Percentiles rank a stretch among this genome's conserved stretches.
phyloP scores from a whole-genome alignment of 495 filamentous ascomycete species.

The Penicillium egyptiacum region DNA sequence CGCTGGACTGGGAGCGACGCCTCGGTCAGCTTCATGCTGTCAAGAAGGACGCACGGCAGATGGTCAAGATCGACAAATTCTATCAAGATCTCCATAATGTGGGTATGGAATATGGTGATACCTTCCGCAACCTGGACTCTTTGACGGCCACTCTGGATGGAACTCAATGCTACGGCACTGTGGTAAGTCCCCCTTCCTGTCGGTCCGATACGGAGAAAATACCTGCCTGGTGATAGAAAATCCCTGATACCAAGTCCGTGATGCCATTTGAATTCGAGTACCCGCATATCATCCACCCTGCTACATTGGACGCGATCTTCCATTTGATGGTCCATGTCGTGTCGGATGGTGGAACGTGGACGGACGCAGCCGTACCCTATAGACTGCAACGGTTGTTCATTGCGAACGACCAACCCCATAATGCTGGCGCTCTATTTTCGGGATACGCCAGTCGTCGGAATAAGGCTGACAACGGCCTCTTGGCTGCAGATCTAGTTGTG shows the following conservation, averaged over 20 bases:
- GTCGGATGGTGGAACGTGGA: slow-evolving; percentile 28
- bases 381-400: background rate
- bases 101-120: background rate
- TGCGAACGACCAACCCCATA: background rate
- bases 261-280: slow-evolving; percentile 45
- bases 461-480: background rate
- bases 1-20: too few species aligned
- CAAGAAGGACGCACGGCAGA: too few species aligned
- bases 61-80: too few species aligned
- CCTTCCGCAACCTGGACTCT: background rate
- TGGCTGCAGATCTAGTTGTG: background rate
- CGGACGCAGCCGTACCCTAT: slow-evolving; percentile 24
- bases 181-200: too few species aligned
- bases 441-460: background rate
- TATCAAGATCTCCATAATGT: too few species aligned
- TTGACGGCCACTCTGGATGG: background rate
- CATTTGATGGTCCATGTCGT: slow-evolving; percentile 18
- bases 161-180: too few species aligned
- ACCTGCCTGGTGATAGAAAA: background rate
- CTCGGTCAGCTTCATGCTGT: too few species aligned
- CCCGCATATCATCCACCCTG: slow-evolving; percentile 39
- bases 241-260: slow-evolving; percentile 36
- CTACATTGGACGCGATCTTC: slow-evolving; percentile 39
- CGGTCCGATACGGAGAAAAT: slow-evolving; percentile 17
- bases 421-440: background rate